Base-by-base conservation (phyloP, 164 flowering plant genomes). In the Chloranthus sessilifolius region DNA sequence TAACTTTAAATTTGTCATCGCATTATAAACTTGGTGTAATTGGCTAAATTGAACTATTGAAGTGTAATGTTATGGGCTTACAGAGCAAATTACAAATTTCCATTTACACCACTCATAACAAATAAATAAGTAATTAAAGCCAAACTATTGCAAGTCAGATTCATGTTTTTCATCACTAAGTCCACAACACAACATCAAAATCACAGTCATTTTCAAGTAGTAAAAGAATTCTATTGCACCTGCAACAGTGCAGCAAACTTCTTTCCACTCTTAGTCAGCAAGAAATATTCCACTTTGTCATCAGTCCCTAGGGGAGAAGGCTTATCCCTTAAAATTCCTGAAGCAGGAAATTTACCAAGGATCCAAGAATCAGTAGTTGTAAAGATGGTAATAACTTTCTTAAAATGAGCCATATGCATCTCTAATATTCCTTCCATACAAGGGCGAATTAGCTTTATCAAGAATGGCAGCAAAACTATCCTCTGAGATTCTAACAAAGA, bases 191-290 rank as follows among this genome's bases (percentile, higher is more conserved):
- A n/a, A n/a, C n/a, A n/a, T n/a, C n/a, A n/a, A n/a, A n/a, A n/a
- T n/a, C n/a, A n/a, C n/a, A n/a, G n/a, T n/a, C n/a, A n/a, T n/a
- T n/a, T n/a, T n/a, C n/a, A n/a, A n/a, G n/a, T n/a, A n/a, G n/a
- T n/a, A 21, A 26, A 36, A 21, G 28, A 17, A 47, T 27, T 23
- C 37, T 11, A 47, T 54, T 60, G 16, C 9, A 83, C 91, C 91
- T 81, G 85, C 47, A 83, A 45, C 9, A 75, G 33, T 5, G 78
- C 68, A 19, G 74, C 46, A 55, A 83, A 67, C 57, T 81, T 79
- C 57, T 76, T 53, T 23, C 91, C 87, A 23, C 91, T 81, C 65
- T 47, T 69, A 21, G 85, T 81, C 52, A 83, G 83, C 26, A 67
- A 56, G 66, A 68, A 83, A 57, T 59, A 74, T 22, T 77, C 75